These are phyloP conservation scores for Castanea crenata DNA, from an alignment of 306 rosid genomes.

Conservation along the genomic window DNA sequence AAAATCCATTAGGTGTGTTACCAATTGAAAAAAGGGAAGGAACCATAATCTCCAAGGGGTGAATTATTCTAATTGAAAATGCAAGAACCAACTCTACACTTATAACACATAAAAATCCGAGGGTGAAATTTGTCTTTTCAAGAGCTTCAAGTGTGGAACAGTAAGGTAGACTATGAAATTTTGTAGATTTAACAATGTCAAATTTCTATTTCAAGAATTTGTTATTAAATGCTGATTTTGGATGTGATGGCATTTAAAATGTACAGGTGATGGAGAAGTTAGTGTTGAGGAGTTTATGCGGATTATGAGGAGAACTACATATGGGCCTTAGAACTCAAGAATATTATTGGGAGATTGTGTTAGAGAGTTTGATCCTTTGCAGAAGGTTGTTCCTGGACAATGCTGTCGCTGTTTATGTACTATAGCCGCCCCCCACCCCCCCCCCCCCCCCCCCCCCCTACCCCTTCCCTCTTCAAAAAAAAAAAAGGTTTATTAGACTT, in stretches of 20 bases:
- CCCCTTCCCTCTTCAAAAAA: not conserved
- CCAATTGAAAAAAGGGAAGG: too few species aligned
- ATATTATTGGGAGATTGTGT: not conserved
- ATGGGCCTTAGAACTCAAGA: slow-evolving; percentile 20
- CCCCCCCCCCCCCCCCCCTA: too few species aligned
- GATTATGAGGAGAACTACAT: slow-evolving; percentile 70
- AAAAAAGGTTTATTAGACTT: not conserved
- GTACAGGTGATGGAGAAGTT: slow-evolving; percentile 73
- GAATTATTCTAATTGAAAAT: too few species aligned
- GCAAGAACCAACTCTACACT: too few species aligned
- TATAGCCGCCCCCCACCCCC: not conserved
- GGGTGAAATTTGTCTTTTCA: too few species aligned
- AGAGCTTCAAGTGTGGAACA: too few species aligned
- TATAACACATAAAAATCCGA: too few species aligned
- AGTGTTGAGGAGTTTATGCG: slow-evolving; percentile 47
- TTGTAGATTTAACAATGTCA: not conserved
- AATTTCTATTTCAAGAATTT: not conserved
- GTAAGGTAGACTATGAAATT: not conserved
- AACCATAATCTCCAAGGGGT: too few species aligned
- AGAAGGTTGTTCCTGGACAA: slow-evolving; percentile 12
- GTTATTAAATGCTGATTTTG: not conserved
- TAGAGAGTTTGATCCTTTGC: not conserved
- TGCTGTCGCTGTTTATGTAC: slow-evolving; percentile 7
- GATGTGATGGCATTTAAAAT: slow-evolving; percentile 9
- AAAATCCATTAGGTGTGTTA: too few species aligned